phyloP scores from a whole-genome alignment of 225 moss, liverwort and hornwort genomes.

The Ulota crispa region DNA sequence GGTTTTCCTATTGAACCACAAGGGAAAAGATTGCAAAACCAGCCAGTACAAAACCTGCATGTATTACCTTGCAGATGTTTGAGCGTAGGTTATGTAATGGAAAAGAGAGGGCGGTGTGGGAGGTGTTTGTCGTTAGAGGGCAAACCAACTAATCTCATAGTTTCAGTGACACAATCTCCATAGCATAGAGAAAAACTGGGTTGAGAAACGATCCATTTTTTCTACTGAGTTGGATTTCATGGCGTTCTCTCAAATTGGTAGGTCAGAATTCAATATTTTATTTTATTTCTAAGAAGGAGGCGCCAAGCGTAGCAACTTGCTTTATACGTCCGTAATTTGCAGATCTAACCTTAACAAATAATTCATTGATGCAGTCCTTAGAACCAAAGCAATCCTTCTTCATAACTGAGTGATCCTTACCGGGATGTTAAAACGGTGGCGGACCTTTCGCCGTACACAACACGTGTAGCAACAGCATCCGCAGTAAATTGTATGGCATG shows the following conservation, averaged over 20 bases:
- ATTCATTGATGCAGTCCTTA: neutral
- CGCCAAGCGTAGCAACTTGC: neutral
- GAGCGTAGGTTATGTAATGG: too few species aligned
- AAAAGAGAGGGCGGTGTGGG: too few species aligned
- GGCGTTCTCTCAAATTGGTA: neutral
- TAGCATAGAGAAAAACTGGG: too few species aligned
- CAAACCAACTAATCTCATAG: too few species aligned
- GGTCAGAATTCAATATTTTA: neutral
- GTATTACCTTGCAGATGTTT: too few species aligned
- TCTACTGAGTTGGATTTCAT: too few species aligned
- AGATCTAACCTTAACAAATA: neutral
- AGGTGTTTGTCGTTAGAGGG: too few species aligned
- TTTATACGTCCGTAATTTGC: neutral
- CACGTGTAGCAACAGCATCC: conserved; percentile 70
- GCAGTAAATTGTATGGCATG: conserved; percentile 50
- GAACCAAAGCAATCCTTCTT: neutral
- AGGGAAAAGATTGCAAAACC: too few species aligned
- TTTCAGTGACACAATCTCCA: too few species aligned
- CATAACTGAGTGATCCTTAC: conserved; percentile 20
- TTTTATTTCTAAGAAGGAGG: neutral
- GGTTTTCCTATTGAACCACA: neutral
- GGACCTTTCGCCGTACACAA: conserved; percentile 53
- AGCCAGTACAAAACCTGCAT: too few species aligned
- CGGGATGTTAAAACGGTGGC: conserved; percentile 56
- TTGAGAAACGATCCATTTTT: too few species aligned